Conservation (phyloP, 805 yeast species). For the Wickerhamomyces chaumierensis region DNA sequence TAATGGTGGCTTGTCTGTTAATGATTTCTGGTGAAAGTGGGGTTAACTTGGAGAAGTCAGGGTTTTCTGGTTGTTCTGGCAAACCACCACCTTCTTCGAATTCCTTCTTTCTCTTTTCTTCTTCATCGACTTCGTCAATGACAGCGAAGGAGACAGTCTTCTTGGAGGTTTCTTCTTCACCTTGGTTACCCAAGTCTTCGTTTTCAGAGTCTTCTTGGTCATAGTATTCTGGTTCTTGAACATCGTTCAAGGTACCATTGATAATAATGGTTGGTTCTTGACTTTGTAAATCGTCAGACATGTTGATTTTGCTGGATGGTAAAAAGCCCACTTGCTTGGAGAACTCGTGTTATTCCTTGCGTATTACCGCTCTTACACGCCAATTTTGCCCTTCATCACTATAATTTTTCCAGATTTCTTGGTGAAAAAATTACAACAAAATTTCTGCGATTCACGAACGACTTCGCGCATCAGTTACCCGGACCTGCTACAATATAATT, state of each 20-base stretch:
- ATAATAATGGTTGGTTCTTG: conserved; percentile 80
- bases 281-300: conserved; percentile 77
- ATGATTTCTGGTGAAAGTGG: conserved; percentile 93
- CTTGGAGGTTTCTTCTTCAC: conserved; percentile 30
- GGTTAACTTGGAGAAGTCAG: conserved; percentile 70
- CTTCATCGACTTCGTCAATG: conserved; percentile 57
- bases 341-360: conserved; percentile 5
- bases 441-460: neutral
- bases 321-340: neutral
- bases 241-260: conserved; percentile 41
- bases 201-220: conserved; percentile 31
- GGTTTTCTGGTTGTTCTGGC: conserved; percentile 90
- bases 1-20: conserved; percentile 97
- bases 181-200: conserved; percentile 23
- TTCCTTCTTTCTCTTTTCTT: conserved; percentile 69
- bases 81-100: conserved; percentile 98
- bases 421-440: neutral
- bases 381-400: neutral
- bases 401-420: neutral
- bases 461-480: neutral
- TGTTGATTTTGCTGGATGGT: conserved; percentile 12
- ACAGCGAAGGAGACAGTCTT: conserved; percentile 80
- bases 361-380: too few species aligned
- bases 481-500: too few species aligned
- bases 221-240: conserved; percentile 17